Evolutionary conservation across 139 green algal species (phyloP).

Genomic region (Spirogloea muscicola): DNA sequence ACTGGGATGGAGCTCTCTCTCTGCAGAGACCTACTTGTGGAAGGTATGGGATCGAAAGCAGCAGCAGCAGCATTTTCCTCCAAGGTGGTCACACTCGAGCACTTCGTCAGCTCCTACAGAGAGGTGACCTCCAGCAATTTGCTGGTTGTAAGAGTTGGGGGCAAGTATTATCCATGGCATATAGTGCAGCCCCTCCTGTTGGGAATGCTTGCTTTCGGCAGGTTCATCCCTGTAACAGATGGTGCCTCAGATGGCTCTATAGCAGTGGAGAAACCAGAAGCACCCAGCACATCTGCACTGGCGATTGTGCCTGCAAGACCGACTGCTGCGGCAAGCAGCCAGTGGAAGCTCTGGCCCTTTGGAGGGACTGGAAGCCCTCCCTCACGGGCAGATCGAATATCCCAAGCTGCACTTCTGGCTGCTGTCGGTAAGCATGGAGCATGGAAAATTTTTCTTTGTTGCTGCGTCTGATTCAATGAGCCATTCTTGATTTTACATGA

Average conservation of each 20-base stretch:
- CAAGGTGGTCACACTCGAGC: constrained; percentile 11
- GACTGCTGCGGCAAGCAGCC: too few species aligned
- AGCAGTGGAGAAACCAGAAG: constrained; percentile 17
- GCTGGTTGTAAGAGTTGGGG: constrained; percentile 27
- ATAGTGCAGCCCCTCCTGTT: constrained; percentile 18
- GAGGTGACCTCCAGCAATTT: constrained; percentile 20
- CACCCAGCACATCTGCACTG: constrained; percentile 6
- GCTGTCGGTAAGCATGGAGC: too few species aligned
- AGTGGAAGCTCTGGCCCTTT: too few species aligned
- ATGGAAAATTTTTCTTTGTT: too few species aligned
- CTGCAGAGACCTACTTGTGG: constrained; percentile 31
- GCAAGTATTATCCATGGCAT: constrained; percentile 39
- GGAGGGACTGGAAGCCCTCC: too few species aligned
- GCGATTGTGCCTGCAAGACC: too few species aligned
- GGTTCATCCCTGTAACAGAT: constrained; percentile 11
- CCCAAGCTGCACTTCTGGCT: too few species aligned
- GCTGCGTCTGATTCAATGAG: too few species aligned
- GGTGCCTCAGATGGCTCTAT: constrained; percentile 33
- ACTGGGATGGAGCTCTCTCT: constrained; percentile 40
- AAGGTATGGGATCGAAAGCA: constrained; percentile 25
- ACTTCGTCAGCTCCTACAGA: not conserved
- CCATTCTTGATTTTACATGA: too few species aligned
- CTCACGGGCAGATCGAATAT: too few species aligned
- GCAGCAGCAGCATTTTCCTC: constrained; percentile 28
- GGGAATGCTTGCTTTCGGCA: constrained; percentile 37